phyloP scores from a whole-genome alignment of 106 monocot species.

The Gastrodia elata region DNA sequence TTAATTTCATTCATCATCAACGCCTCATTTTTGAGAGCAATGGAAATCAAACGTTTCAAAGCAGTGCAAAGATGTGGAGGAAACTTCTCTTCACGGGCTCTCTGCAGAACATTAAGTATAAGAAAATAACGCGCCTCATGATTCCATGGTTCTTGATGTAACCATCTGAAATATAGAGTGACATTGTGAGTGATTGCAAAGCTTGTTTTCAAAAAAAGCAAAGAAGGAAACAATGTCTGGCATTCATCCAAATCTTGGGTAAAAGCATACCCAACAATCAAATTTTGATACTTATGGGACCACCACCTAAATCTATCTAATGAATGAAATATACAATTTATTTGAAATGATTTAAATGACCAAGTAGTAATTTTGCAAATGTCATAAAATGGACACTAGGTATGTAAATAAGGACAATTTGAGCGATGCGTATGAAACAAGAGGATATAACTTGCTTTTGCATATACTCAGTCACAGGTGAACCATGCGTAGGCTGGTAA shows the following conservation, averaged over 20 bases:
- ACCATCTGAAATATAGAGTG: constrained; percentile 36
- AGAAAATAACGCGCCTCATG: constrained; percentile 54
- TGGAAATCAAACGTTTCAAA: constrained; percentile 43
- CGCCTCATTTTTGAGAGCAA: constrained; percentile 29
- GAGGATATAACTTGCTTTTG: constrained; percentile 38
- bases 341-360: too few species aligned
- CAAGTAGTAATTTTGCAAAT: too few species aligned
- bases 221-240: constrained; percentile 8
- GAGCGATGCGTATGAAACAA: not conserved
- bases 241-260: too few species aligned
- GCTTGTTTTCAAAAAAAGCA: not conserved
- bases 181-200: not conserved
- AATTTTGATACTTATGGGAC: too few species aligned
- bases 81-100: constrained; percentile 75
- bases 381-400: too few species aligned
- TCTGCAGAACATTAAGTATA: constrained; percentile 54
- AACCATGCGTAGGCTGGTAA: constrained; percentile 25
- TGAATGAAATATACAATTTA: too few species aligned
- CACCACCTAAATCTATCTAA: too few species aligned
- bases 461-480: constrained; percentile 22
- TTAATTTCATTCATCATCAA: constrained; percentile 14
- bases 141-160: constrained; percentile 95
- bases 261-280: too few species aligned
- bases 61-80: constrained; percentile 36
- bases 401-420: not conserved